Conservation (phyloP, 768 basidiomycete genomes). For the Plicaturopsis crispa region DNA sequence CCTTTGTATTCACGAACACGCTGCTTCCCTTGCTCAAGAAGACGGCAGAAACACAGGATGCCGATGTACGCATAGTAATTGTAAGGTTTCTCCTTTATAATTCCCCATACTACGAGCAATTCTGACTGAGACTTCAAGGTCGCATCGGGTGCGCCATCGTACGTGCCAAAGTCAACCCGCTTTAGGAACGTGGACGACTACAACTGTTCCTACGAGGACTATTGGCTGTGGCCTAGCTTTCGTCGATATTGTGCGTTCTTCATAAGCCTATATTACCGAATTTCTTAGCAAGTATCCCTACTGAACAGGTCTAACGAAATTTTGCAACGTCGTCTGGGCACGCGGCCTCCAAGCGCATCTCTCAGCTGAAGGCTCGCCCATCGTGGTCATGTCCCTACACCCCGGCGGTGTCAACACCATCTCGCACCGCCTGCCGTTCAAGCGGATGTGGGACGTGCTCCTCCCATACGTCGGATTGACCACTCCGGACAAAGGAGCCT, state of each 20-base stretch:
- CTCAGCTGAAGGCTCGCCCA: slow-evolving; percentile 20
- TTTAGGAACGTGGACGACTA: neutral
- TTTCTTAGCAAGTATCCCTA: neutral
- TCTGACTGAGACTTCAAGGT: neutral
- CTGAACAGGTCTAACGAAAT: neutral
- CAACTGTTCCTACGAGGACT: neutral
- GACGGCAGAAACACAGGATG: slow-evolving; percentile 36
- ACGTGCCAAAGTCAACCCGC: slow-evolving; percentile 1
- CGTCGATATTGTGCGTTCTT: neutral
- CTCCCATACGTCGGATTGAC: neutral
- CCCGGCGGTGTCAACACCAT: slow-evolving; percentile 29
- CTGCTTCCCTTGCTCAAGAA: slow-evolving; percentile 44
- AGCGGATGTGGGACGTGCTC: neutral
- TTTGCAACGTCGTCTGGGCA: neutral
- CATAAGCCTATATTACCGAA: neutral
- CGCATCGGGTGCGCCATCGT: neutral
- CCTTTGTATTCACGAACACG: slow-evolving; percentile 45
- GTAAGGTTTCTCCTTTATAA: slow-evolving; percentile 19
- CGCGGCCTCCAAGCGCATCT: neutral
- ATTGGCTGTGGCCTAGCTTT: neutral
- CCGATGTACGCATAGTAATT: slow-evolving; percentile 57
- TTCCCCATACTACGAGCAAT: too few relatives aligned
- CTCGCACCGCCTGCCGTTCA: neutral
- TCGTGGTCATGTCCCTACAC: slow-evolving; percentile 24
- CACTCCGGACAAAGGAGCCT: slow-evolving; percentile 24